These are phyloP conservation scores for Allomyces javanicus DNA, from an alignment of 192 early-diverging fungal species.

Conservation along the genomic window DNA sequence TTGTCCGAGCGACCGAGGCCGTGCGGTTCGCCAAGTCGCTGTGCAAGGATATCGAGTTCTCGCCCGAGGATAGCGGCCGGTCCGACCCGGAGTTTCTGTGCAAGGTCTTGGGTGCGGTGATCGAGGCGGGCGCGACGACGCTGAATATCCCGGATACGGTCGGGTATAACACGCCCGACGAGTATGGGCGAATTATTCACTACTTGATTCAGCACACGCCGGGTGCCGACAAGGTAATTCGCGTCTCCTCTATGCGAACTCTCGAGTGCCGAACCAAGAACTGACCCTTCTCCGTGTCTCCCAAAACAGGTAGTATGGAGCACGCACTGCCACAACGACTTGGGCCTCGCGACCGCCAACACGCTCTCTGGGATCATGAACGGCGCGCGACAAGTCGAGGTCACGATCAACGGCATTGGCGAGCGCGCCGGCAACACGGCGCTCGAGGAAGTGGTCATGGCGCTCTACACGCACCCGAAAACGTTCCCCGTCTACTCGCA, in stretches of 20 bases:
- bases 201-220: slow-evolving; percentile 54
- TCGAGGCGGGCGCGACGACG: slow-evolving; percentile 79
- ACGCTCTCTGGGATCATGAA: slow-evolving; percentile 73
- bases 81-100: slow-evolving; percentile 77
- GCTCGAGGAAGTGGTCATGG: slow-evolving; percentile 90
- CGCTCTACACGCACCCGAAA: slow-evolving; percentile 76
- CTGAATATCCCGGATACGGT: slow-evolving; percentile 98
- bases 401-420: slow-evolving; percentile 94
- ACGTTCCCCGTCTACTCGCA: slow-evolving; percentile 76
- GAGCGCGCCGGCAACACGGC: slow-evolving; percentile 96
- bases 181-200: slow-evolving; percentile 73
- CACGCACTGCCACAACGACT: slow-evolving; percentile 96
- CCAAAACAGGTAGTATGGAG: slow-evolving; percentile 46
- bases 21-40: slow-evolving; percentile 60
- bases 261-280: no score
- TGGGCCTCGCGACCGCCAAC: slow-evolving; percentile 91
- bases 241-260: background rate
- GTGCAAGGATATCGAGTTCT: slow-evolving; percentile 80
- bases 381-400: slow-evolving; percentile 90
- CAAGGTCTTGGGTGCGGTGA: slow-evolving; percentile 56
- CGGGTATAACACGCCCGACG: slow-evolving; percentile 77
- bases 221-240: slow-evolving; percentile 38
- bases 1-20: slow-evolving; percentile 53
- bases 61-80: slow-evolving; percentile 84
- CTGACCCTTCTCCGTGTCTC: background rate